Evolutionary conservation across 352 stramenopile genomes (phyloP).

Genomic region (Paralagenidium karlingii): DNA sequence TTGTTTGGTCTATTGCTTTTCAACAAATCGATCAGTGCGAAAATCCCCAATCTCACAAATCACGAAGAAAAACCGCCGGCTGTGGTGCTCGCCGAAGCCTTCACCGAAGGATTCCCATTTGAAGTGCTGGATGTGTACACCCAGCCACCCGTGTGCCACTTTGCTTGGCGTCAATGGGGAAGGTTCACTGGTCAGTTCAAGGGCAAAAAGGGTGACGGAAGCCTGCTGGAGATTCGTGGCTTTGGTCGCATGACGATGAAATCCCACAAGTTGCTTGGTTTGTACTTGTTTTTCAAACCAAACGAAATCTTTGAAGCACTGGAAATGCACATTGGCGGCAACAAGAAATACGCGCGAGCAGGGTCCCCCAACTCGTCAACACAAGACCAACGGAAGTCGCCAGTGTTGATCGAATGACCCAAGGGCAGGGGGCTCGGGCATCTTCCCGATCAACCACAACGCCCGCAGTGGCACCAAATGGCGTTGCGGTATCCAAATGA

Average conservation of each 20-base stretch:
- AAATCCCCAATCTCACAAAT: slow-evolving; percentile 5
- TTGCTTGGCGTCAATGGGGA: slow-evolving; percentile 71
- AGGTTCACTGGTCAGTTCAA: slow-evolving; percentile 52
- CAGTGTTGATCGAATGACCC: too few species aligned
- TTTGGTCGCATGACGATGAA: slow-evolving; percentile 65
- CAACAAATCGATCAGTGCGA: slow-evolving; percentile 6
- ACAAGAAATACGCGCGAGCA: too few species aligned
- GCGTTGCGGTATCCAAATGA: too few species aligned
- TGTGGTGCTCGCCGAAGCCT: slow-evolving; percentile 40
- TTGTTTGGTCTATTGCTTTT: slow-evolving; percentile 62
- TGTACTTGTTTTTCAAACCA: slow-evolving; percentile 58
- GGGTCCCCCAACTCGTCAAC: too few species aligned
- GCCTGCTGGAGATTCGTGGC: slow-evolving; percentile 42
- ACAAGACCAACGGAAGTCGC: too few species aligned
- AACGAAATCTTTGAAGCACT: slow-evolving; percentile 27
- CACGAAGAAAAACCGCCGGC: slow-evolving; percentile 33
- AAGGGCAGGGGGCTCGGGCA: too few species aligned
- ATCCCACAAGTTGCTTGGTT: slow-evolving; percentile 23
- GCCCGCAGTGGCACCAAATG: too few species aligned
- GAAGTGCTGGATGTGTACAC: slow-evolving; percentile 72
- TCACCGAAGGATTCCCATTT: slow-evolving; percentile 66
- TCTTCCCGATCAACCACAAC: too few species aligned
- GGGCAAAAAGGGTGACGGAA: slow-evolving; percentile 43
- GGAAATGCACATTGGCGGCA: too few species aligned
- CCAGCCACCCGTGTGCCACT: slow-evolving; percentile 59